These are phyloP conservation scores for Debaryomyces hansenii DNA, from an alignment of 805 yeast genomes.

Conservation along the genomic window DNA sequence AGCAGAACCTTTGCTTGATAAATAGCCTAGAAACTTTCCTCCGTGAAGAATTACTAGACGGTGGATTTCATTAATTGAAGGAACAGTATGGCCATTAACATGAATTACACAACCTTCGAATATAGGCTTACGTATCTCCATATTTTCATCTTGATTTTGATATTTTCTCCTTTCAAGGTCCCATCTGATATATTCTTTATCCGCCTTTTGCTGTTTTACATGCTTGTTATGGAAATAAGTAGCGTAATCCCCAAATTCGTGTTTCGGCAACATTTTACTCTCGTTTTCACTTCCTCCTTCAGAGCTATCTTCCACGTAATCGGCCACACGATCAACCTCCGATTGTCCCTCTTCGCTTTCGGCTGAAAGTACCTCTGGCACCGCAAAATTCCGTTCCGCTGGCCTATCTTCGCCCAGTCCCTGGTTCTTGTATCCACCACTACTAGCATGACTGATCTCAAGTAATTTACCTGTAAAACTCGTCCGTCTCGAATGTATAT, in stretches of 20 bases:
- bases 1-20: slow-evolving; percentile 68
- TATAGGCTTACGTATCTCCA: slow-evolving; percentile 31
- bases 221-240: slow-evolving; percentile 64
- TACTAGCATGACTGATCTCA: neutral
- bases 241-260: slow-evolving; percentile 65
- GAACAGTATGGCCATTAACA: slow-evolving; percentile 88
- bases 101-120: slow-evolving; percentile 67
- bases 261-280: slow-evolving; percentile 12
- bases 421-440: neutral
- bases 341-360: neutral
- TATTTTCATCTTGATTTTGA: slow-evolving; percentile 12
- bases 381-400: too few relatives aligned
- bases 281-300: neutral
- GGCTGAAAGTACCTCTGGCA: neutral
- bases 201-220: slow-evolving; percentile 60
- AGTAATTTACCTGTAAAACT: slow-evolving; percentile 2
- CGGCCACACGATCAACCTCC: neutral
- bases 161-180: slow-evolving; percentile 36
- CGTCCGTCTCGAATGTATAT: slow-evolving; percentile 8
- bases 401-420: neutral
- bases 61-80: slow-evolving; percentile 73
- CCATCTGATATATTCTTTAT: slow-evolving; percentile 51
- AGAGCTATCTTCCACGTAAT: neutral
- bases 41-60: slow-evolving; percentile 74
- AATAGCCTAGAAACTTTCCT: slow-evolving; percentile 69